Base-by-base conservation (phyloP, 73 alveolate genomes). In the Paramecium sonneborni region DNA sequence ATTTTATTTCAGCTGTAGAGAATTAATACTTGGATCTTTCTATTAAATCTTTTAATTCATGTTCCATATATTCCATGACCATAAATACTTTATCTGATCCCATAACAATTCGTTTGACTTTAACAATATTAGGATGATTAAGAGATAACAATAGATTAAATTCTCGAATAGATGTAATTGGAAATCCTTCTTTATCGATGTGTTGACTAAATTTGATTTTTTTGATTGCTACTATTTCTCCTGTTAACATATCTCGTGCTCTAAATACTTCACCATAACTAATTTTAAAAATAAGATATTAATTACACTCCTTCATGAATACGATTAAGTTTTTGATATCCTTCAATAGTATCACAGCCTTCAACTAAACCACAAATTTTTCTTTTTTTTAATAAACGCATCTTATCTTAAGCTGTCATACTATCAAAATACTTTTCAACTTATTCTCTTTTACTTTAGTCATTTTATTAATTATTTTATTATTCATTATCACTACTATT, bases 131-230 rank as follows among this genome's bases (percentile, higher is more conserved):
- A 52, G 93, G 95, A 89, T 98, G 99, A 68, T 97, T 93, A 28
- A 97, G 92, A 82, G 94, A 85, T 91, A 96, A 96, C 82, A 98
- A 94, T 35, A 97, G 90, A 85, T 95, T 92, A 91, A 98, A 97
- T 92, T 98, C 99, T 92, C 99, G 93, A 39, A 98, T 93, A 30
- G 99, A 98, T 6, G 99, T 35, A n/a, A n/a, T n/a, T n/a, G n/a
- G n/a, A n/a, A n/a, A n/a, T n/a, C n/a, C n/a, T n/a, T 98, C 99
- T 92, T 96, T 94, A 57, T 97, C 99, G 15, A 46, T 56, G 18
- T 55, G 57, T 11, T 96, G 86, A 52, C 93, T 96, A 96, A 98
- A 94, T 88, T 93, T 95, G 44, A 97, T 92, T 92, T 92, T 92
- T 92, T 98, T 98, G 48, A 98, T 94, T 7, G 99, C 99, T 12